Evolutionary conservation across 352 stramenopile genomes (phyloP).

Genomic region (Phytophthora pisi): DNA sequence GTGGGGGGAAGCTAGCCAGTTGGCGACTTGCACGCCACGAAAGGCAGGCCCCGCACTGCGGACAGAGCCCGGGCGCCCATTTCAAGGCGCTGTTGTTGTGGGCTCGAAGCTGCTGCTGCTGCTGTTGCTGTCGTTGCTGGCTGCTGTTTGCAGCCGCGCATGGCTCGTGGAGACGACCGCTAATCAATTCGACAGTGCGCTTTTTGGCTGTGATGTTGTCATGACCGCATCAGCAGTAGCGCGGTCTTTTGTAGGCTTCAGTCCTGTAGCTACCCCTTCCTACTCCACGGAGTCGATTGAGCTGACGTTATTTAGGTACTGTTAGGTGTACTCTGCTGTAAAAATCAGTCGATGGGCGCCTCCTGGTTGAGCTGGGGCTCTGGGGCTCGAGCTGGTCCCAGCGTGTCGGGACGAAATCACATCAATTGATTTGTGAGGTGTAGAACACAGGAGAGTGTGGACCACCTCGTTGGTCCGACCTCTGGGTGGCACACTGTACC

Average conservation of each 20-base stretch:
- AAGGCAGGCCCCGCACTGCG: neutral
- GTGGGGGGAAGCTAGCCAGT: slow-evolving; percentile 2
- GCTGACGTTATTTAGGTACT: neutral
- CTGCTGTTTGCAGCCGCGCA: neutral
- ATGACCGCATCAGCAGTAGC: neutral
- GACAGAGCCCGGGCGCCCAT: neutral
- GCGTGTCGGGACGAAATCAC: neutral
- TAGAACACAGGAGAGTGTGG: neutral
- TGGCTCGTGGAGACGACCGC: slow-evolving; percentile 2
- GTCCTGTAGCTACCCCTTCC: too few relatives aligned
- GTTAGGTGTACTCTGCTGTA: neutral
- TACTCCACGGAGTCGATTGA: too few relatives aligned
- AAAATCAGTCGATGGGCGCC: too few relatives aligned
- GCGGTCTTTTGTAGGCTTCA: too few relatives aligned
- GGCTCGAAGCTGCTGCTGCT: too few relatives aligned
- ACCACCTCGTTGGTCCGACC: slow-evolving; percentile 7
- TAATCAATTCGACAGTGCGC: slow-evolving; percentile 9
- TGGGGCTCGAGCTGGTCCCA: too few relatives aligned
- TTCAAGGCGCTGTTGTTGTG: neutral
- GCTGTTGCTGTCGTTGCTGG: too few relatives aligned
- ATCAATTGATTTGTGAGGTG: neutral
- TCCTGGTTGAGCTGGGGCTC: too few relatives aligned
- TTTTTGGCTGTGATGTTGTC: neutral
- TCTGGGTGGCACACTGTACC: neutral
- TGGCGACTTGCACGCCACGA: neutral